phyloP scores from a whole-genome alignment of 2,329 filamentous ascomycete species.

The Monosporascus sp. region DNA sequence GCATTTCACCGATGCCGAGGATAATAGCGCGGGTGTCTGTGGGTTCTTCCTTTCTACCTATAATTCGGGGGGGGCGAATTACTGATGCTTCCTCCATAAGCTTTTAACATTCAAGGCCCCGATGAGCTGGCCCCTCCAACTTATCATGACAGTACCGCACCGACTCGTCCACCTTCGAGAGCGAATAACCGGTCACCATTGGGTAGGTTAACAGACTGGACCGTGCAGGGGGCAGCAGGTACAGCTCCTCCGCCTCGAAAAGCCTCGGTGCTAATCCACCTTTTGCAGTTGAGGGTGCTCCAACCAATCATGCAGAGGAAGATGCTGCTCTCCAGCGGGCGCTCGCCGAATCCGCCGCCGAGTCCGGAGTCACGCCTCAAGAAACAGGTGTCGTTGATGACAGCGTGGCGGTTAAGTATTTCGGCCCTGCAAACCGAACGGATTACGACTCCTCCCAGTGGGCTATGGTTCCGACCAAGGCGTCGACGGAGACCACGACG shows the following conservation, averaged over 20 bases:
- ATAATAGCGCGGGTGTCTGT: slow-evolving; percentile 43
- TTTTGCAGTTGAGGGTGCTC: slow-evolving; percentile 27
- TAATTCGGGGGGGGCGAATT: not conserved
- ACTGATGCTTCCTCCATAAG: slow-evolving; percentile 25
- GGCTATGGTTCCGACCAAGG: slow-evolving; percentile 49
- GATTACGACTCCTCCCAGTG: slow-evolving; percentile 53
- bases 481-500: slow-evolving; percentile 21
- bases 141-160: slow-evolving; percentile 39
- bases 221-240: slow-evolving; percentile 38
- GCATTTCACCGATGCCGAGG: slow-evolving; percentile 49
- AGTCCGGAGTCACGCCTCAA: slow-evolving; percentile 46
- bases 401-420: slow-evolving; percentile 38
- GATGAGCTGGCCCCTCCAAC: slow-evolving; percentile 40
- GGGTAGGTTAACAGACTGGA: slow-evolving; percentile 46
- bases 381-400: slow-evolving; percentile 45
- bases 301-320: slow-evolving; percentile 37
- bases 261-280: slow-evolving; percentile 19
- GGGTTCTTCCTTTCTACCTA: slow-evolving; percentile 14
- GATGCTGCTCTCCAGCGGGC: slow-evolving; percentile 54
- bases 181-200: slow-evolving; percentile 53
- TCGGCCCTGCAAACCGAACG: slow-evolving; percentile 54
- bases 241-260: slow-evolving; percentile 19
- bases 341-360: slow-evolving; percentile 49
- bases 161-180: slow-evolving; percentile 60
- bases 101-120: slow-evolving; percentile 53